These are phyloP conservation scores for Allium fistulosum DNA, from an alignment of 106 monocot genomes.

Conservation along the genomic window DNA sequence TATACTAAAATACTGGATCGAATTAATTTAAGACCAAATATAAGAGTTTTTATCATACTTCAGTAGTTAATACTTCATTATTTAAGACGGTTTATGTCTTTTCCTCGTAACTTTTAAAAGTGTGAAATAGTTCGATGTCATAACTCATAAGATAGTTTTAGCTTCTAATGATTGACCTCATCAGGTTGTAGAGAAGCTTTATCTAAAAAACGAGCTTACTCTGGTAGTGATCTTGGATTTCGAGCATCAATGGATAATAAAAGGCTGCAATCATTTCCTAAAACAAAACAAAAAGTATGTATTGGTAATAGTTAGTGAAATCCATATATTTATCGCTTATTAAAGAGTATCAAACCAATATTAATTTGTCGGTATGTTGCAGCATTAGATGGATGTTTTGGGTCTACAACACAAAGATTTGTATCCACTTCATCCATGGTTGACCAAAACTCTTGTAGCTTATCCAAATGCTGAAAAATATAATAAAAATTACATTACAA, in stretches of 20 bases:
- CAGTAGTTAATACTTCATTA: too few relatives aligned
- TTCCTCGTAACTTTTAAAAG: too few relatives aligned
- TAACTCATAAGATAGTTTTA: too few relatives aligned
- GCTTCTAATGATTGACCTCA: too few relatives aligned
- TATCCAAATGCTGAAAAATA: constrained; percentile 32
- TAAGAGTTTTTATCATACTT: too few relatives aligned
- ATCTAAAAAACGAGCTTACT: constrained; percentile 19
- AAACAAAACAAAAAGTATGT: constrained; percentile 3
- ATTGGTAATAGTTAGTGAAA: neutral
- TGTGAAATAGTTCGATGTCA: too few relatives aligned
- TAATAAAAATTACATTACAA: neutral
- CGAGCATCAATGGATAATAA: constrained; percentile 21
- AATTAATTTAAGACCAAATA: too few relatives aligned
- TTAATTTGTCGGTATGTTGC: constrained; percentile 29
- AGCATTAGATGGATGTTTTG: constrained; percentile 25
- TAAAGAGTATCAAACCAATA: constrained; percentile 18
- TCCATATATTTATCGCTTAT: neutral
- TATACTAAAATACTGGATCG: too few relatives aligned
- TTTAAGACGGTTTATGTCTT: too few relatives aligned
- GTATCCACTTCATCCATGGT: constrained; percentile 44
- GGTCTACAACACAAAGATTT: constrained; percentile 31
- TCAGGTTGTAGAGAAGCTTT: neutral
- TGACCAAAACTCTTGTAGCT: constrained; percentile 43
- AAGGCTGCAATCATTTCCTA: constrained; percentile 35
- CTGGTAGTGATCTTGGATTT: constrained; percentile 34